phyloP scores from a whole-genome alignment of 2,329 filamentous ascomycete genomes.

The Alternaria brassicicola region DNA sequence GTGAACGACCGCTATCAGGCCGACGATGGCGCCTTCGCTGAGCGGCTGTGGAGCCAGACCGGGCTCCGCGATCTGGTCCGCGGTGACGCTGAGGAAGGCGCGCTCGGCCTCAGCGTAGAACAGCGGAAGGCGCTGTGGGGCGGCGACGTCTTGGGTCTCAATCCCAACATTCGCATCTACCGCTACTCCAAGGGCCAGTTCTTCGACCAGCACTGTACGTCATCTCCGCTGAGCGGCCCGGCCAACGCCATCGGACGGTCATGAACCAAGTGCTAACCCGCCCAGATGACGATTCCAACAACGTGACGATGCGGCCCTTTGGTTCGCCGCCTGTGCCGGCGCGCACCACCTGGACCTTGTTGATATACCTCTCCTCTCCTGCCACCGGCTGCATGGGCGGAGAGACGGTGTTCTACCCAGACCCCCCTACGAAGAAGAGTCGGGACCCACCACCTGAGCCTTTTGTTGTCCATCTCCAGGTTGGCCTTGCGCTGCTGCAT shows the following conservation, averaged over 20 bases:
- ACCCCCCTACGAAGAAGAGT: constrained; percentile 52
- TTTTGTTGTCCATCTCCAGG: constrained; percentile 74
- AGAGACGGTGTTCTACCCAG: constrained; percentile 88
- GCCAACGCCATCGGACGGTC: background rate
- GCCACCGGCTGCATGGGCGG: constrained; percentile 79
- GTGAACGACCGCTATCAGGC: constrained; percentile 92
- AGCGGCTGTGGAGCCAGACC: constrained; percentile 76
- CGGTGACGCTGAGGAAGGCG: constrained; percentile 44
- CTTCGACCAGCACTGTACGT: constrained; percentile 89
- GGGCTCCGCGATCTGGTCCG: constrained; percentile 68
- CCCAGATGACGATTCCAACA: constrained; percentile 82
- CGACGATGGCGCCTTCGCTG: constrained; percentile 75
- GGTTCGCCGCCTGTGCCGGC: constrained; percentile 53
- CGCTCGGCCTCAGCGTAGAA: constrained; percentile 34
- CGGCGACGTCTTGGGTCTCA: constrained; percentile 81
- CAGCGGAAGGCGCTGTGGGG: constrained; percentile 66
- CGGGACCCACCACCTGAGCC: constrained; percentile 60
- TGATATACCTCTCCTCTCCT: constrained; percentile 82
- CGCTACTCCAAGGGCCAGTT: constrained; percentile 85
- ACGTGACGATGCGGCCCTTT: constrained; percentile 60
- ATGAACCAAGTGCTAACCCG: constrained; percentile 3
- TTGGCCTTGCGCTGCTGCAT: constrained; percentile 85
- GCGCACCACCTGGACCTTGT: constrained; percentile 87
- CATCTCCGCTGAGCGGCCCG: background rate
- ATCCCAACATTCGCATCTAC: constrained; percentile 88